Base-by-base conservation (phyloP, 192 early-diverging fungal species). In the Nowakowskiella sp. region DNA sequence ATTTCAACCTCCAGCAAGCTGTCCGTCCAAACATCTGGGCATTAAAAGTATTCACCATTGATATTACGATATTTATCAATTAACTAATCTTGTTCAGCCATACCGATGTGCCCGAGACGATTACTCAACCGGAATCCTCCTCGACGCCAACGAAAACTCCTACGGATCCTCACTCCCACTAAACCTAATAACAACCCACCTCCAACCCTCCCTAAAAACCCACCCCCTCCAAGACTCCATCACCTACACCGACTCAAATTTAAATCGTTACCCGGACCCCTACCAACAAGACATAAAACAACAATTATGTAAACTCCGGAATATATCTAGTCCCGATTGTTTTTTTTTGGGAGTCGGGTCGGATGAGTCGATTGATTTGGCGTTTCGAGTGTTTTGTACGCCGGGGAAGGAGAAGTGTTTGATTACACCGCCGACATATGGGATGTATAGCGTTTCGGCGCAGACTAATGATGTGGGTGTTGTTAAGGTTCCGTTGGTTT, bases 71-170 rank as follows among this genome's bases (percentile, higher is more conserved):
- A 52, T 27, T 51, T 58, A 42, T 4, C 13, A 6, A 32, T 6
- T 19, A 2, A 25, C 1, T 34, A 26, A 3, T 32, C 46, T 36
- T 6, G 39, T 49, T 6, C 47, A 68, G 64, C 93, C 97, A 21
- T 99, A 99, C 69, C 84, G 94, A 61, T 97, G 94, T 66, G 97
- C 97, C 29, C 85, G 97, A 52, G 97, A 99, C 63, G 97, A 99
- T 71, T 99, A 91, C 66, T 84, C 75, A 46, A 64, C 68, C 5
- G 97, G 97, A 23, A 87, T 99, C 44, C 71, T 99, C 9, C 80
- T 99, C n/a, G 94, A 99, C 60, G 94, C 97, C 28, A 99, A 99
- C 65, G 94, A 99, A 65, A 99, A 99, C 76, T 80, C 89, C 49
- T 90, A 85, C 63, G 97, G 97, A 0, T 70, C 84, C 0, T 67